These are phyloP conservation scores for Starmerella apis DNA, from an alignment of 805 yeast species.

Conservation along the genomic window DNA sequence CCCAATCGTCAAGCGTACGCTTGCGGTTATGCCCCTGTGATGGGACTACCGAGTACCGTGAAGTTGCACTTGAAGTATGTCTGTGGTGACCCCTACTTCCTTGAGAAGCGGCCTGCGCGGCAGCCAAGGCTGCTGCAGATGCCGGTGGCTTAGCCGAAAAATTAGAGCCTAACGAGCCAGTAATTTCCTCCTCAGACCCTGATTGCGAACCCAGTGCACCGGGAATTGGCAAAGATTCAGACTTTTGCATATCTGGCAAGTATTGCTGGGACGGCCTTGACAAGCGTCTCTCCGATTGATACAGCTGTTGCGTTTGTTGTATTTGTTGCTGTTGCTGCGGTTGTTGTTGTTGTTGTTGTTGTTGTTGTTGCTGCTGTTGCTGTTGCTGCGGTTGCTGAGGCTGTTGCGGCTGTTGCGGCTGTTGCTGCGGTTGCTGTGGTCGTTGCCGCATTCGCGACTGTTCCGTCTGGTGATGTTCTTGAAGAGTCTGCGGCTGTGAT, in stretches of 20 bases:
- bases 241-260: neutral
- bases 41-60: constrained; percentile 15
- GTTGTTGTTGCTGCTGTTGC: neutral
- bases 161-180: constrained; percentile 15
- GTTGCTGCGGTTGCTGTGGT: neutral
- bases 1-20: constrained; percentile 17
- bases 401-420: neutral
- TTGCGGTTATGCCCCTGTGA: constrained; percentile 11
- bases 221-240: neutral
- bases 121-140: constrained; percentile 10
- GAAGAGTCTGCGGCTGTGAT: neutral
- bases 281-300: neutral
- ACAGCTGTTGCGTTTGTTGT: constrained; percentile 1
- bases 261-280: neutral
- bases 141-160: constrained; percentile 9
- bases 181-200: constrained; percentile 14
- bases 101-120: constrained; percentile 14
- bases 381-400: neutral
- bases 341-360: neutral
- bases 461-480: neutral
- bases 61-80: constrained; percentile 16
- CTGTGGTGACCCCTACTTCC: constrained; percentile 15
- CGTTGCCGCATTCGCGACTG: neutral
- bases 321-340: neutral
- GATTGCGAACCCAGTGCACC: neutral